Evolutionary conservation across 192 early-diverging fungal genomes (phyloP).

Genomic region (Rhizophagus prolifer): DNA sequence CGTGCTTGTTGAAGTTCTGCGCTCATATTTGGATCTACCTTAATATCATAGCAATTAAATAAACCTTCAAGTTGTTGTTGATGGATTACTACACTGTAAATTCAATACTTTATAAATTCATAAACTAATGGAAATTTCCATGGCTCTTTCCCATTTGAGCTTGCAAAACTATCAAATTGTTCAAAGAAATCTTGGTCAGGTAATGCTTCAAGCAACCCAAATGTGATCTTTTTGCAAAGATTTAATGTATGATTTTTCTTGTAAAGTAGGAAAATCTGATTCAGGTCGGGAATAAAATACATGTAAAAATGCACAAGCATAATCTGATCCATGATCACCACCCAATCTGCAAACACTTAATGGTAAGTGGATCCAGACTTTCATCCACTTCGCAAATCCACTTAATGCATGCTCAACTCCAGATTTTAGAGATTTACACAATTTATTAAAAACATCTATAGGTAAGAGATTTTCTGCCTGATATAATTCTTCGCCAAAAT

Average conservation of each 20-base stretch:
- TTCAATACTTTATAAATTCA: slow-evolving; percentile 16
- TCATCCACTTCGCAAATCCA: slow-evolving; percentile 2
- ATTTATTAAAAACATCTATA: not conserved
- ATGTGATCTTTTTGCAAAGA: not conserved
- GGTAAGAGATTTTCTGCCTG: not conserved
- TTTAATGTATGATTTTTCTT: not conserved
- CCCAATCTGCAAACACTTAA: slow-evolving; percentile 10
- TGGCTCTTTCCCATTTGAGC: not conserved
- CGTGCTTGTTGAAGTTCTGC: not conserved
- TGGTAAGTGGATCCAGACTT: not conserved
- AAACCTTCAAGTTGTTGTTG: slow-evolving; percentile 4
- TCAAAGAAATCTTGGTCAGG: not conserved
- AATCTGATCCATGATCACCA: slow-evolving; percentile 5
- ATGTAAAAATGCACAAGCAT: slow-evolving; percentile 4
- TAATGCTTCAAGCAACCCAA: slow-evolving; percentile 6
- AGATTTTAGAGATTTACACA: not conserved
- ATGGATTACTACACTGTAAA: not conserved
- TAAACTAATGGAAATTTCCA: slow-evolving; percentile 9
- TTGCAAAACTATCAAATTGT: not conserved
- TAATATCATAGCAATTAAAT: slow-evolving; percentile 1
- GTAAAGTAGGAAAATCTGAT: not conserved
- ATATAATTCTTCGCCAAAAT: not conserved
- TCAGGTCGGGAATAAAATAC: not conserved
- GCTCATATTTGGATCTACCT: not conserved
- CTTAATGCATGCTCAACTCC: slow-evolving; percentile 3